phyloP scores from a whole-genome alignment of 2,329 filamentous ascomycete genomes.

The Fusarium fracticaudum region DNA sequence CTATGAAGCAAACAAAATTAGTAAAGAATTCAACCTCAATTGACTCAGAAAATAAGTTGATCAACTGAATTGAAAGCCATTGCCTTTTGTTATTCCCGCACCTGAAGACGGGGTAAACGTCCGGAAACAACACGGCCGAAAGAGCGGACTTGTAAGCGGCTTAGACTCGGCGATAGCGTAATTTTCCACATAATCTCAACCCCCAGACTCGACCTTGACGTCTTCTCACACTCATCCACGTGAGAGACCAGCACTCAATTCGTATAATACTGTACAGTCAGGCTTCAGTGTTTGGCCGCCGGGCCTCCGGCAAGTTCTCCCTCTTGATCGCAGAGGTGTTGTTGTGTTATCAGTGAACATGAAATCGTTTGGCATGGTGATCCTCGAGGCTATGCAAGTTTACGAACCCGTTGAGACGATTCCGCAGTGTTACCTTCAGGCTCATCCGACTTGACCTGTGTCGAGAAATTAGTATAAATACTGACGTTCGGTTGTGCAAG shows the following conservation, averaged over 20 bases:
- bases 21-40: neutral
- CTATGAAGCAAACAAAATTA: neutral
- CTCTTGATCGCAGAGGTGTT: neutral
- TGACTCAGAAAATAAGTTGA: neutral
- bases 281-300: conserved; percentile 1
- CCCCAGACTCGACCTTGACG: neutral
- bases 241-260: neutral
- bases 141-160: conserved; percentile 2
- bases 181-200: conserved; percentile 2
- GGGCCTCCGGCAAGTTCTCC: conserved; percentile 2
- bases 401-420: neutral
- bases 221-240: neutral
- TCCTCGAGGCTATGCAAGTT: conserved; percentile 14
- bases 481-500: neutral
- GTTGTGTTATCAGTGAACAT: conserved; percentile 16
- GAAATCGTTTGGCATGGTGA: conserved; percentile 4
- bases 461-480: neutral
- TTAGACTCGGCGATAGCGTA: conserved; percentile 30
- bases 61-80: no score
- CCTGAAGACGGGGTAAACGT: neutral
- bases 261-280: neutral
- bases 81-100: neutral
- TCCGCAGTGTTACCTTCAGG: neutral
- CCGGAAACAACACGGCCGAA: conserved; percentile 12
- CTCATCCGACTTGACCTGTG: neutral